These are phyloP conservation scores for Pichia manshurica DNA, from an alignment of 805 yeast genomes.

Conservation along the genomic window DNA sequence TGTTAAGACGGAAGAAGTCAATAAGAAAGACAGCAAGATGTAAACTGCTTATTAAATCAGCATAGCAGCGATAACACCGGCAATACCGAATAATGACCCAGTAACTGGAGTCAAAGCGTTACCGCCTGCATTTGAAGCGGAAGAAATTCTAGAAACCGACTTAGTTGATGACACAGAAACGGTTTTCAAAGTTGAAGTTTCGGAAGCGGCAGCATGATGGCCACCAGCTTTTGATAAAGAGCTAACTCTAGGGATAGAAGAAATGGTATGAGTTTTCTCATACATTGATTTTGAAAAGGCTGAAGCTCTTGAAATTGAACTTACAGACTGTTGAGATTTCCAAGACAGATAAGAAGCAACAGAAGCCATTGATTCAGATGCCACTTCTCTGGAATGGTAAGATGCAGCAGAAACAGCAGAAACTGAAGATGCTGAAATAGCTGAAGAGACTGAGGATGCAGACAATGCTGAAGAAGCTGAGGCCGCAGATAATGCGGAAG, in stretches of 20 bases:
- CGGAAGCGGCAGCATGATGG: conserved; percentile 38
- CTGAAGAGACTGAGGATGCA: conserved; percentile 12
- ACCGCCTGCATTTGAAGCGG: conserved; percentile 23
- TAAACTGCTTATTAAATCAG: conserved; percentile 23
- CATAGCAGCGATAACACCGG: conserved; percentile 35
- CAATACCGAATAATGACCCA: conserved; percentile 30
- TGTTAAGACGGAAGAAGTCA: neutral
- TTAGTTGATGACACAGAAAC: conserved; percentile 22
- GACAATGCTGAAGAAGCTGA: conserved; percentile 10
- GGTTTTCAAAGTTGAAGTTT: conserved; percentile 13
- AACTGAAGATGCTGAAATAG: conserved; percentile 11
- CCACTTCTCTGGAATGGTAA: neutral
- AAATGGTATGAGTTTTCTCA: conserved; percentile 11
- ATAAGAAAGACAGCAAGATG: conserved; percentile 1
- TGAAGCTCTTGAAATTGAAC: neutral
- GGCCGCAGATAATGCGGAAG: conserved; percentile 10
- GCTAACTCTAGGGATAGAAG: conserved; percentile 3
- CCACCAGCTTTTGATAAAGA: conserved; percentile 34
- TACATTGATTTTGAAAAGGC: conserved; percentile 5
- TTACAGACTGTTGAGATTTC: neutral
- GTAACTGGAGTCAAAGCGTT: conserved; percentile 26
- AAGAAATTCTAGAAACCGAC: conserved; percentile 12
- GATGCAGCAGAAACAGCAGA: conserved; percentile 13
- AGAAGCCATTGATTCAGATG: conserved; percentile 3
- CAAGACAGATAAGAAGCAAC: conserved; percentile 2